phyloP scores from a whole-genome alignment of 441 rosid species.

The Pelargonium exstipulatum region DNA sequence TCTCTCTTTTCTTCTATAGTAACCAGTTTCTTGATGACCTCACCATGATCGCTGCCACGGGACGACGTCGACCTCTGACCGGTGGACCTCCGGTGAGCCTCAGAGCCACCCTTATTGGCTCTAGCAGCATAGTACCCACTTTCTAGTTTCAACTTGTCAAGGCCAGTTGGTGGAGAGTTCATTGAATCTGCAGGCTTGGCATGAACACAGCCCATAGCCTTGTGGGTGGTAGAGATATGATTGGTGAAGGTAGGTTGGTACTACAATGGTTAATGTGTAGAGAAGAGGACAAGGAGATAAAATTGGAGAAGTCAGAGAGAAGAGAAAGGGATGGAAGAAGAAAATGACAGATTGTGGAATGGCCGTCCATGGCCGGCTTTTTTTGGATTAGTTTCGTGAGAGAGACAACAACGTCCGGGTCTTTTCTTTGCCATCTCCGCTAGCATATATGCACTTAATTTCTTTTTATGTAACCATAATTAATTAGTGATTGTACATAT shows the following conservation, averaged over 20 bases:
- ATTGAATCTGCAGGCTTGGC: slow-evolving; percentile 26
- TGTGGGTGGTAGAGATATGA: not conserved
- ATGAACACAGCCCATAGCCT: slow-evolving; percentile 41
- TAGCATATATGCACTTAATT: too few relatives aligned
- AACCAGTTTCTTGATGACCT: not conserved
- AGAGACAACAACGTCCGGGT: too few relatives aligned
- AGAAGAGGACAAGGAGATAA: slow-evolving; percentile 16
- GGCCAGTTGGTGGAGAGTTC: slow-evolving; percentile 29
- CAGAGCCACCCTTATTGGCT: slow-evolving; percentile 4
- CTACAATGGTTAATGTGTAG: not conserved
- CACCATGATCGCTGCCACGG: slow-evolving; percentile 14
- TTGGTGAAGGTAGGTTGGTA: too few relatives aligned
- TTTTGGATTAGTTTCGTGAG: not conserved
- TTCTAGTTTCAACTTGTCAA: slow-evolving; percentile 32
- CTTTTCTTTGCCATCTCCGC: too few relatives aligned
- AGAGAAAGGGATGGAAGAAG: slow-evolving; percentile 15
- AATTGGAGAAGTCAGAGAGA: slow-evolving; percentile 20
- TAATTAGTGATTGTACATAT: too few relatives aligned
- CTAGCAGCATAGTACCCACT: slow-evolving; percentile 31
- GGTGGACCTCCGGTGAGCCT: slow-evolving; percentile 31
- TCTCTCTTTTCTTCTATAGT: slow-evolving; percentile 9
- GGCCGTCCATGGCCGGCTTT: slow-evolving; percentile 40
- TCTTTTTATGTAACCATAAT: too few relatives aligned
- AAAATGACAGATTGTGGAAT: slow-evolving; percentile 10
- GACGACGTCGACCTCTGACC: slow-evolving; percentile 32